phyloP scores from a whole-genome alignment of 2,329 filamentous ascomycete genomes.

The Fusarium verticillioides region DNA sequence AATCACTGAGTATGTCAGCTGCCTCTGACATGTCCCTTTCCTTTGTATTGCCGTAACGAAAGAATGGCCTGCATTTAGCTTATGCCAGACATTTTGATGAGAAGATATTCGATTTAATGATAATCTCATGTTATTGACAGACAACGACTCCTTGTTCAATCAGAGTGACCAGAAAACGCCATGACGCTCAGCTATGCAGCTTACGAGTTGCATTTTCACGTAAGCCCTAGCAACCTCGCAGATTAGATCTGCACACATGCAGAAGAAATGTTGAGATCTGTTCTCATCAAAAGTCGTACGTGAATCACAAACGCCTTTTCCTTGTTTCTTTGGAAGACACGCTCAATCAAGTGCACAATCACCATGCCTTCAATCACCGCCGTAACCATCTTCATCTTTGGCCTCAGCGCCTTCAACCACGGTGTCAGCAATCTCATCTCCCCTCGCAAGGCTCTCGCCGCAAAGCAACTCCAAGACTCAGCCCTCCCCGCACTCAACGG shows the following conservation, averaged over 20 bases:
- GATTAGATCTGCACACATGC: not conserved
- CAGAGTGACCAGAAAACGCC: not conserved
- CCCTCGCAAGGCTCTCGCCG: slow-evolving; percentile 18
- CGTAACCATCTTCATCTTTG: slow-evolving; percentile 22
- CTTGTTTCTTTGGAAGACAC: too few relatives aligned
- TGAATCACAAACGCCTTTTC: not conserved
- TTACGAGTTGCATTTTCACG: not conserved
- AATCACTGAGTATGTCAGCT: slow-evolving; percentile 10
- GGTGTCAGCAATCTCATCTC: slow-evolving; percentile 26
- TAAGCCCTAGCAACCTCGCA: not conserved
- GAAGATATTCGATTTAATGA: not conserved
- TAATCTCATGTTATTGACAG: not conserved
- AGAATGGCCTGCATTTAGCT: not conserved
- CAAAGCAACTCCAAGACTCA: slow-evolving; percentile 13
- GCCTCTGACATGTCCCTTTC: slow-evolving; percentile 9
- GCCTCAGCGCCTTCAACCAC: slow-evolving; percentile 24
- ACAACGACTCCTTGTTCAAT: not conserved
- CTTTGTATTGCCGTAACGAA: not conserved
- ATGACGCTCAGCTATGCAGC: not conserved
- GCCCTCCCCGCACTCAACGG: slow-evolving; percentile 29
- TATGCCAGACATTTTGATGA: not conserved
- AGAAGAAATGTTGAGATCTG: not conserved
- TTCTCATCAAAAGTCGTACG: not conserved
- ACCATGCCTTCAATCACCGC: slow-evolving; percentile 3
- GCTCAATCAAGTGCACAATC: not conserved